phyloP scores from a whole-genome alignment of 23 red algal species.

The Gracilariopsis chorda region DNA sequence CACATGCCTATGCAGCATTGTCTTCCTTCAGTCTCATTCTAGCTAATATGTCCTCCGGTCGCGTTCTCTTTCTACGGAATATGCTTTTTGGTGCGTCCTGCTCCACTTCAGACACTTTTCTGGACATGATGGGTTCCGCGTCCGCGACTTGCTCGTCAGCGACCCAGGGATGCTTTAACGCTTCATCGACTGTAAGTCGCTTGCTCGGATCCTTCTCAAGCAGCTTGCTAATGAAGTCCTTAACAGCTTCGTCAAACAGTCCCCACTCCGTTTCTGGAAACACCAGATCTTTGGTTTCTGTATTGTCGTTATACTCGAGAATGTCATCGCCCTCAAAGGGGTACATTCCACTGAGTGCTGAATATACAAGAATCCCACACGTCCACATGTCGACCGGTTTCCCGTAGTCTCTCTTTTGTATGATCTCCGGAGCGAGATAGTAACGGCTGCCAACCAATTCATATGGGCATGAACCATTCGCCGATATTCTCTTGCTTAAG shows the following conservation, averaged over 20 bases:
- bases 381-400: conserved; percentile 75
- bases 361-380: conserved; percentile 77
- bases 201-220: conserved; percentile 74
- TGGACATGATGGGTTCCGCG: neutral
- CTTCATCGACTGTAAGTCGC: conserved; percentile 50
- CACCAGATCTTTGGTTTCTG: conserved; percentile 18
- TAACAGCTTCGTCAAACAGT: conserved; percentile 43
- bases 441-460: conserved; percentile 38
- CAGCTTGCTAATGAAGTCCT: conserved; percentile 63
- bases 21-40: too few relatives aligned
- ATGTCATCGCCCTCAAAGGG: conserved; percentile 68
- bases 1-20: too few relatives aligned
- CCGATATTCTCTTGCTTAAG: conserved; percentile 26
- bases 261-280: conserved; percentile 75
- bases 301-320: conserved; percentile 53
- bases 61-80: conserved; percentile 17
- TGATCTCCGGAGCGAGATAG: conserved; percentile 78
- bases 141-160: conserved; percentile 12
- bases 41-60: conserved; percentile 32
- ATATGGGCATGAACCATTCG: conserved; percentile 2
- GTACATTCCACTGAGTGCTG: conserved; percentile 54
- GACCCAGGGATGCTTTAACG: conserved; percentile 72
- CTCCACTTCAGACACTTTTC: neutral
- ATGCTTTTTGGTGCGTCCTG: conserved; percentile 33
- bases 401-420: conserved; percentile 37